Conservation (phyloP, 2,329 filamentous ascomycete genomes). For the Boeremia exigua region DNA sequence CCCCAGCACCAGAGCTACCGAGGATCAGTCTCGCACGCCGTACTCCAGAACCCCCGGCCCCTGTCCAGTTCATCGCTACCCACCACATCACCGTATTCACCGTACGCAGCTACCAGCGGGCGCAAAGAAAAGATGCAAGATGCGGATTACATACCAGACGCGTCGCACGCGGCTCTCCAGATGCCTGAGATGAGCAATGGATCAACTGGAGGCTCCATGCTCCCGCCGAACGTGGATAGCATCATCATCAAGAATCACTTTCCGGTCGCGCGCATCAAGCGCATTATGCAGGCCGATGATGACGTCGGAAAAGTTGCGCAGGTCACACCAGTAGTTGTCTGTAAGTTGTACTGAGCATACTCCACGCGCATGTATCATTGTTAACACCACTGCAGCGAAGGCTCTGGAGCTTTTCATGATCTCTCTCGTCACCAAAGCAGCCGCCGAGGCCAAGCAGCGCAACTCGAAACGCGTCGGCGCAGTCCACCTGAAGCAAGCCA, state of each 20-base stretch:
- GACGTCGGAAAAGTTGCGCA: conserved; percentile 98
- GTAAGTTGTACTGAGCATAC: conserved; percentile 52
- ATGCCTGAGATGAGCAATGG: conserved; percentile 31
- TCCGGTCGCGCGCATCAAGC: conserved; percentile 94
- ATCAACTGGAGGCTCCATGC: conserved; percentile 32
- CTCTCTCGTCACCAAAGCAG: conserved; percentile 85
- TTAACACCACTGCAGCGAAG: conserved; percentile 65
- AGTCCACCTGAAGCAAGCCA: conserved; percentile 87
- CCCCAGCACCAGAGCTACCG: conserved; percentile 48
- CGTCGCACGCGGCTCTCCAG: conserved; percentile 30
- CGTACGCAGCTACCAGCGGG: conserved; percentile 39
- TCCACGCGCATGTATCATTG: background rate
- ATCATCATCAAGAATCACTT: conserved; percentile 92
- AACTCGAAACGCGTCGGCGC: conserved; percentile 90
- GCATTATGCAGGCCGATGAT: conserved; percentile 99
- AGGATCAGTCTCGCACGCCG: conserved; percentile 42
- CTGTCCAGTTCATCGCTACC: conserved; percentile 24
- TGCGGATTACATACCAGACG: conserved; percentile 46
- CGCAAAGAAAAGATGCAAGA: conserved; percentile 41
- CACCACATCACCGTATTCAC: conserved; percentile 19
- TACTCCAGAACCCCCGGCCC: conserved; percentile 31
- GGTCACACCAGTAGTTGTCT: conserved; percentile 92
- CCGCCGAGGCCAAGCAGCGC: conserved; percentile 79
- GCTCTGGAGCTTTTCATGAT: conserved; percentile 99
- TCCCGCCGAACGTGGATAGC: conserved; percentile 52